Evolutionary conservation across 345 rosid genomes (phyloP).

Genomic region (Lenwebbia sp.): DNA sequence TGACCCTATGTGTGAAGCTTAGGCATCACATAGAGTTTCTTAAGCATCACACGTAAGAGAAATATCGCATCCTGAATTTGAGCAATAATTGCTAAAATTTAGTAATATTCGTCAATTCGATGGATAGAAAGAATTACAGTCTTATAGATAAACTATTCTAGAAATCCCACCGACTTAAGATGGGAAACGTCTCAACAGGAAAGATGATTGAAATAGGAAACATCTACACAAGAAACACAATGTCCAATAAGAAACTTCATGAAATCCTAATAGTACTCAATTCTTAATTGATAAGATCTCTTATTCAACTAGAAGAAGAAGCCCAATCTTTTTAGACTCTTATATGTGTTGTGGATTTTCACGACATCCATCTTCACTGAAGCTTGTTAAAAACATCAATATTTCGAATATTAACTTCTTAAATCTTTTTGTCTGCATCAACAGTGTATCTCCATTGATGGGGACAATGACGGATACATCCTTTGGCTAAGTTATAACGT

Average conservation of each 20-base stretch:
- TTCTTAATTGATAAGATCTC: neutral
- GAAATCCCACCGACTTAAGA: neutral
- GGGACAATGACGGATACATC: neutral
- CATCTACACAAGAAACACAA: neutral
- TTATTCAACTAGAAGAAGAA: neutral
- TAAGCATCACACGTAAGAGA: neutral
- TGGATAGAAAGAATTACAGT: neutral
- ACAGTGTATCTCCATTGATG: neutral
- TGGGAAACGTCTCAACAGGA: neutral
- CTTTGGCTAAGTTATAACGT: neutral
- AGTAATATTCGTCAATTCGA: neutral
- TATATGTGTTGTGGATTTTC: neutral
- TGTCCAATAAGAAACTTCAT: neutral
- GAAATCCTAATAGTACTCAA: neutral
- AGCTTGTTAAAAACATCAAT: neutral
- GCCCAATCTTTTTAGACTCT: neutral
- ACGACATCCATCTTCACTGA: neutral
- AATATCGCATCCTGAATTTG: neutral
- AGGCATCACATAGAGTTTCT: neutral
- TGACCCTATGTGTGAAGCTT: neutral
- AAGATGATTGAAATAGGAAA: neutral
- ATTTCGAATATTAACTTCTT: neutral
- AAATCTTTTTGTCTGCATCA: neutral
- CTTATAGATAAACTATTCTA: neutral
- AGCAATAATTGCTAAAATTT: neutral